A percentile compares a stretch with the other conserved stretches of the same genome.
phyloP scores from a whole-genome alignment of 257 asterid genomes.

The Orobanche coerulescens region DNA sequence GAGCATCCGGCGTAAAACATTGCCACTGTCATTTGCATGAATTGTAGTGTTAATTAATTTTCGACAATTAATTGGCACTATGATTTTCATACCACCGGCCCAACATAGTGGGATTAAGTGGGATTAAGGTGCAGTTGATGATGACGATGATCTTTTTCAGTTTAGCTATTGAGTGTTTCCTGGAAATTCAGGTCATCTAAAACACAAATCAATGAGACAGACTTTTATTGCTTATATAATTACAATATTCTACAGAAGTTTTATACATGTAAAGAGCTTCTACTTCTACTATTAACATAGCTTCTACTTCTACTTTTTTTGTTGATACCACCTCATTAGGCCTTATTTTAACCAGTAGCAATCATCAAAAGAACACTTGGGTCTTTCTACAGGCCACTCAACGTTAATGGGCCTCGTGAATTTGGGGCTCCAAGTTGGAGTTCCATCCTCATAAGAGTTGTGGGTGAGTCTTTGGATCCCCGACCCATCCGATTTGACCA shows the following conservation, averaged over 20 bases:
- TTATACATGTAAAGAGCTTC: neutral
- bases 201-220: neutral
- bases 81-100: no score
- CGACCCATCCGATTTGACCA: slow-evolving; percentile 59
- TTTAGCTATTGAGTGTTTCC: neutral
- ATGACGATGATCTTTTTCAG: no score
- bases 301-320: neutral
- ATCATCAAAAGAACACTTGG: slow-evolving; percentile 59
- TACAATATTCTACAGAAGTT: neutral
- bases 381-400: slow-evolving; percentile 46
- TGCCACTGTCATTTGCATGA: no score
- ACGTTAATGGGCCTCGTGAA: slow-evolving; percentile 33
- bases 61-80: no score
- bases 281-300: neutral
- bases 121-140: no score
- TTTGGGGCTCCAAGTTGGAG: slow-evolving; percentile 71
- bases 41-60: no score
- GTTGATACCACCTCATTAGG: slow-evolving; percentile 6
- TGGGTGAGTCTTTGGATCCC: slow-evolving; percentile 58
- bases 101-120: no score
- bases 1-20: no score
- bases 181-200: neutral
- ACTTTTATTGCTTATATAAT: slow-evolving; percentile 11
- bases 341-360: slow-evolving; percentile 54
- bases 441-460: slow-evolving; percentile 77